Conservation (phyloP, 768 basidiomycete species). For the Panellus pusillus region DNA sequence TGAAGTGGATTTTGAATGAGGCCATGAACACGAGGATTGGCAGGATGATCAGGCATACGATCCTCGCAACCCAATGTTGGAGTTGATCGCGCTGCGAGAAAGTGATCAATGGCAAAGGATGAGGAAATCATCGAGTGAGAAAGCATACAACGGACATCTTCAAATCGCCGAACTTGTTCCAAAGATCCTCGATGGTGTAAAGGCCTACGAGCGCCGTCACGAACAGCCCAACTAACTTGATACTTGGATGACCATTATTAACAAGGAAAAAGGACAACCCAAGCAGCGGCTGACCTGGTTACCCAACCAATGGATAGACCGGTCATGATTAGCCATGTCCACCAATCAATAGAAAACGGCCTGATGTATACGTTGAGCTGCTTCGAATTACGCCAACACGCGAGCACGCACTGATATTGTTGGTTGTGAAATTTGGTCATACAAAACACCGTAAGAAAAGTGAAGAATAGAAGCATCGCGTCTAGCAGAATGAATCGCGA, state of each 20-base stretch:
- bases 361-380: conserved; percentile 38
- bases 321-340: conserved; percentile 91
- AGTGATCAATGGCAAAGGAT: conserved; percentile 2
- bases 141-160: conserved; percentile 81
- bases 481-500: conserved; percentile 97
- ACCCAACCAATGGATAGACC: conserved; percentile 95
- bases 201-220: conserved; percentile 92
- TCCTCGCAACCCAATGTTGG: conserved; percentile 87
- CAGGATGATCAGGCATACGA: conserved; percentile 81
- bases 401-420: conserved; percentile 75
- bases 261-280: background rate
- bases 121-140: background rate
- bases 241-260: conserved; percentile 43
- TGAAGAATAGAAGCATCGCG: conserved; percentile 99
- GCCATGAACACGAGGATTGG: conserved; percentile 92
- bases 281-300: conserved; percentile 62
- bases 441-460: conserved; percentile 94
- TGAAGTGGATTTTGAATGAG: conserved; percentile 95
- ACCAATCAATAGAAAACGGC: conserved; percentile 96
- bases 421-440: conserved; percentile 97
- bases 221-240: conserved; percentile 96
- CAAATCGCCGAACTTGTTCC: conserved; percentile 97
- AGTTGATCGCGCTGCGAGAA: conserved; percentile 73
- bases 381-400: conserved; percentile 3
- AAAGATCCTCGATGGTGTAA: conserved; percentile 96